These are phyloP conservation scores for Teratosphaeria viscida DNA, from an alignment of 2,329 filamentous ascomycete genomes.

Conservation along the genomic window DNA sequence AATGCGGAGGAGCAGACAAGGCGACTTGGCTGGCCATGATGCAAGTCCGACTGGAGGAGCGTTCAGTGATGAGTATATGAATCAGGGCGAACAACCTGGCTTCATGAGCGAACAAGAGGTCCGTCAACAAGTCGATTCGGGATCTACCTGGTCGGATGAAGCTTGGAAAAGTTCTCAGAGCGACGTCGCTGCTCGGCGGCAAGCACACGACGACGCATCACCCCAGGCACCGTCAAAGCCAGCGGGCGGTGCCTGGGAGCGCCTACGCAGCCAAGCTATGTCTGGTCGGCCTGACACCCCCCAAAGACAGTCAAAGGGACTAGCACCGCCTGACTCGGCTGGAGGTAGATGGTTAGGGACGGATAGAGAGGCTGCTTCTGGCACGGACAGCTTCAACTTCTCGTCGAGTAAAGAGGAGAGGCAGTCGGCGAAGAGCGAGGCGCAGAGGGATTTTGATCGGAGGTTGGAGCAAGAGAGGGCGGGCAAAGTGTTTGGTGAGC, in stretches of 20 bases:
- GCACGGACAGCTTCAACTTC: slow-evolving; percentile 37
- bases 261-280: slow-evolving; percentile 27
- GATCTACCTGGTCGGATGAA: not conserved
- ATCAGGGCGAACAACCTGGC: slow-evolving; percentile 14
- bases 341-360: slow-evolving; percentile 7
- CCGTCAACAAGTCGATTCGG: slow-evolving; percentile 9
- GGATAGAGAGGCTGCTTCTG: slow-evolving; percentile 20
- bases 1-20: slow-evolving; percentile 1
- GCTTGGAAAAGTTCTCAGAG: not conserved
- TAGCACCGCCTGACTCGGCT: slow-evolving; percentile 1
- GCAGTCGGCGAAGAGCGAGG: slow-evolving; percentile 33
- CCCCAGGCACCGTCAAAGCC: not conserved
- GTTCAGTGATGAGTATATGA: slow-evolving; percentile 23
- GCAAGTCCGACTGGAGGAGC: slow-evolving; percentile 30
- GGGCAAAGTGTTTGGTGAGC: slow-evolving; percentile 32
- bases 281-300: slow-evolving; percentile 2
- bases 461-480: slow-evolving; percentile 39
- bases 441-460: slow-evolving; percentile 41
- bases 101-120: slow-evolving; percentile 24
- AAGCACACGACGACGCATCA: not conserved
- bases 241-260: slow-evolving; percentile 33
- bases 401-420: slow-evolving; percentile 33
- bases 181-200: not conserved
- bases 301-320: slow-evolving; percentile 8
- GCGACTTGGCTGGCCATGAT: slow-evolving; percentile 22